Evolutionary conservation across 75 land plant genomes (phyloP), one percentile per base, ranked within the genome.

Genomic region (Selaginella tamariscina): DNA sequence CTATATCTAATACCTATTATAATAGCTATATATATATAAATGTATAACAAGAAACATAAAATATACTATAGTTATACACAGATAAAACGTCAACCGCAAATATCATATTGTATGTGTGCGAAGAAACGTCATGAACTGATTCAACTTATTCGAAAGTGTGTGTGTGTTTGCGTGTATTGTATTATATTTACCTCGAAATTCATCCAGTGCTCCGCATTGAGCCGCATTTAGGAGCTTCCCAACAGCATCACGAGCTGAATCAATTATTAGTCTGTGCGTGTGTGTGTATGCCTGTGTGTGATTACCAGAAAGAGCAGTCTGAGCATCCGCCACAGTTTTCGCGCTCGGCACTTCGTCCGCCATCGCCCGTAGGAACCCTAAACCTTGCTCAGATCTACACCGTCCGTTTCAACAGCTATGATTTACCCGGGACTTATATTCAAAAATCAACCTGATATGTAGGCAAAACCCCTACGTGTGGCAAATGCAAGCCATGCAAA

Each of bases 241-340:
- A 60, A 95, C 99, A 70, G 77, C 83, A 57, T 85, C 69, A 60
- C 96, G 83, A 66, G 71, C 99, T 90, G 82, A 44, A 73, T 39
- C 15, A n/a, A n/a, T n/a, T n/a, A n/a, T n/a, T n/a, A n/a, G n/a
- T n/a, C n/a, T n/a, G n/a, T n/a, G n/a, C n/a, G n/a, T n/a, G n/a
- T n/a, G n/a, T n/a, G n/a, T n/a, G n/a, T n/a, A n/a, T n/a, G n/a
- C n/a, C n/a, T n/a, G n/a, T n/a, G n/a, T n/a, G n/a, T n/a, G n/a
- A 39, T 5, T 39, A 39, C 49, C 49, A 5, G 49, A 39, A 15
- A 39, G 49, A 5, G 49, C 49, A 15, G 49, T 39, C 11, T 5
- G 5, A 15, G 49, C 49, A 39, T 39, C 49, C 49, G 49, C 49
- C 49, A 39, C 49, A 5, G 49, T 39, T 39, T 39, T 39, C 11